phyloP scores from a whole-genome alignment of 2,329 filamentous ascomycete species.

The Xylaria sp. region DNA sequence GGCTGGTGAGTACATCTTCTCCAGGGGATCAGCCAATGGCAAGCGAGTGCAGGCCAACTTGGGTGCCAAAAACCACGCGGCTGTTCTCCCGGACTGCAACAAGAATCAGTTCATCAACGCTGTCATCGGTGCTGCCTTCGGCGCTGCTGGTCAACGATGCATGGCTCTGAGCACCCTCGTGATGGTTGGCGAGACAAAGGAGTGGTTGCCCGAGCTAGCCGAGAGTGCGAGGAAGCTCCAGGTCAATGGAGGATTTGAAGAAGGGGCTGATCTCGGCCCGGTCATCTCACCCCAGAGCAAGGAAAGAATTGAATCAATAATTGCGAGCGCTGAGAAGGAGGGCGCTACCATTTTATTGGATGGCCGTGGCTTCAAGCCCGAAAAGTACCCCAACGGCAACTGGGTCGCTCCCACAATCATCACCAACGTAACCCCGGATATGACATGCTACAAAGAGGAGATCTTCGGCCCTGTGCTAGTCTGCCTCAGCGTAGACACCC shows the following conservation, averaged over 20 bases:
- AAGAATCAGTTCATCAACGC: constrained; percentile 89
- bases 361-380: constrained; percentile 74
- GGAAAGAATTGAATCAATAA: constrained; percentile 76
- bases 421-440: constrained; percentile 76
- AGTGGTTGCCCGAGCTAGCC: constrained; percentile 80
- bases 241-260: constrained; percentile 82
- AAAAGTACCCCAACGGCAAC: constrained; percentile 84
- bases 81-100: constrained; percentile 84
- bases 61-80: constrained; percentile 87
- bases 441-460: constrained; percentile 85
- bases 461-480: constrained; percentile 87
- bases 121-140: constrained; percentile 82
- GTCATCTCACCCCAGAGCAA: constrained; percentile 83
- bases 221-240: constrained; percentile 74
- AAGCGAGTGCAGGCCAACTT: constrained; percentile 90
- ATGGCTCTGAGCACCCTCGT: constrained; percentile 87
- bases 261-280: constrained; percentile 79
- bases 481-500: constrained; percentile 76
- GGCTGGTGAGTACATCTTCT: constrained; percentile 86
- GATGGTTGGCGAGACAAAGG: constrained; percentile 83
- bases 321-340: constrained; percentile 77
- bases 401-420: constrained; percentile 86
- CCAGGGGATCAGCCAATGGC: constrained; percentile 78
- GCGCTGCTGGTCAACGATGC: constrained; percentile 83
- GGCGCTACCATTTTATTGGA: constrained; percentile 84